Evolutionary conservation across 1,139 yeast genomes (phyloP).

Genomic region (Yamadazyma atlantica): DNA sequence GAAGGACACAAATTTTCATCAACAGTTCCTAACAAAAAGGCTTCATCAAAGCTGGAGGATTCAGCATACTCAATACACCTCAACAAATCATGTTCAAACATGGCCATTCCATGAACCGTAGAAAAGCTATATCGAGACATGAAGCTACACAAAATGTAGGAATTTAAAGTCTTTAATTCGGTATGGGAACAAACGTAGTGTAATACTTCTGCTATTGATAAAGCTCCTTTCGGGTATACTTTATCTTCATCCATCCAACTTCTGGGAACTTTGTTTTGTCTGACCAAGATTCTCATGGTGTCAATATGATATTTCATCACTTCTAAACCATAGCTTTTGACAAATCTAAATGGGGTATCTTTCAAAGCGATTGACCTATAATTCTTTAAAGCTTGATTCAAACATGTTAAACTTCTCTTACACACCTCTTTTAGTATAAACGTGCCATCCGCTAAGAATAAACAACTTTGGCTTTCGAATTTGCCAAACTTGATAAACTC

Average conservation of each 20-base stretch:
- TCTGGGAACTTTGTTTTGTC: slow-evolving; percentile 7
- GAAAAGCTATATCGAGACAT: slow-evolving; percentile 8
- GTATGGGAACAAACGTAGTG: slow-evolving; percentile 2
- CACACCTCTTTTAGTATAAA: slow-evolving; percentile 8
- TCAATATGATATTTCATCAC: slow-evolving; percentile 8
- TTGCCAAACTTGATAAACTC: slow-evolving; percentile 4
- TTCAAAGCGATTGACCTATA: slow-evolving; percentile 3
- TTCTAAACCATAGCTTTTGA: slow-evolving; percentile 8
- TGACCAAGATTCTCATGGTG: slow-evolving; percentile 3
- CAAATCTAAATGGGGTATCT: slow-evolving; percentile 8
- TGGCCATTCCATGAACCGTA: slow-evolving; percentile 6
- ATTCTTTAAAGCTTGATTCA: slow-evolving; percentile 6
- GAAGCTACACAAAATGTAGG: slow-evolving; percentile 5
- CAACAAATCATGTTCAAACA: slow-evolving; percentile 9
- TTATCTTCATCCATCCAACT: slow-evolving; percentile 6
- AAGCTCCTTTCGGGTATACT: slow-evolving; percentile 9
- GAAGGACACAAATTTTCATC: slow-evolving; percentile 7
- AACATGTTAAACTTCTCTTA: slow-evolving; percentile 6
- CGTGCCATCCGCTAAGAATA: slow-evolving; percentile 3
- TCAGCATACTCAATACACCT: slow-evolving; percentile 7
- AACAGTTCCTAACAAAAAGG: slow-evolving; percentile 8
- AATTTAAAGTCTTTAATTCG: slow-evolving; percentile 2
- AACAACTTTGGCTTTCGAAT: background rate
- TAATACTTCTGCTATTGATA: slow-evolving; percentile 8
- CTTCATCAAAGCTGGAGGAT: slow-evolving; percentile 8